Base-by-base conservation (phyloP, 331 rosid genomes). In the Quercus lobata region DNA sequence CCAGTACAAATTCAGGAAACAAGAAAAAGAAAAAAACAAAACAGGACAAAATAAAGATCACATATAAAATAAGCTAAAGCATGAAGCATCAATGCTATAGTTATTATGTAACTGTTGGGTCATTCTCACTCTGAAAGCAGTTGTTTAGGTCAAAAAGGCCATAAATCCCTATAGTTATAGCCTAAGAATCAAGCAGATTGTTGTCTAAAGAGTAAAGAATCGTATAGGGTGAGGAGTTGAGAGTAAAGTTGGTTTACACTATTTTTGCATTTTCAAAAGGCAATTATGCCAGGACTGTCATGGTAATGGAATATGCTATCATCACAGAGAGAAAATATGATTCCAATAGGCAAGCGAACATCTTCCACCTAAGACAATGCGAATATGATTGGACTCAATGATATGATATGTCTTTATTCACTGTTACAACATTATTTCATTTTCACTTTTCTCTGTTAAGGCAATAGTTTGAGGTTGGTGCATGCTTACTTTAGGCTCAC, bases 221-320 rank as follows among this genome's bases (percentile, higher is more conserved):
- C 18, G 17, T 14, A 49, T 41, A 2, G 12, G 46, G 46, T 2
- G 46, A 49, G 17, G 17, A 49, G 54, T 49, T 49, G 5, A 49
- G 18, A 10, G 46, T 41, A 41, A 41, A 49, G 54, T 49, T 49
- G 54, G 54, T 11, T 49, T 49, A 49, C 14, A 24, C 29, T 29
- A 6, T 19, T 34, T 34, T 34, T 66, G 52, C 35, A 34, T 19
- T 35, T 68, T 34, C 57, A 32, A 60, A 52, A 52, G 41, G n/a
- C 55, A 8, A 58, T 10, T 11, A 54, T 53, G 78, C 30, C 60
- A 54, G 21, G 62, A 53, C 66, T 37, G 30, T 3, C 32, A 74
- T 61, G 74, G 69, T 66, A 11, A 44, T 24, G 32, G 75, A 65
- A 54, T 73, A 73, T 80, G 71, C 74, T 24, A 10, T 16, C 63